Percentiles rank a stretch among this genome's conserved stretches.
Evolutionary conservation across 1,284 basidiomycete genomes (phyloP).

Genomic region (Boletus sp.): DNA sequence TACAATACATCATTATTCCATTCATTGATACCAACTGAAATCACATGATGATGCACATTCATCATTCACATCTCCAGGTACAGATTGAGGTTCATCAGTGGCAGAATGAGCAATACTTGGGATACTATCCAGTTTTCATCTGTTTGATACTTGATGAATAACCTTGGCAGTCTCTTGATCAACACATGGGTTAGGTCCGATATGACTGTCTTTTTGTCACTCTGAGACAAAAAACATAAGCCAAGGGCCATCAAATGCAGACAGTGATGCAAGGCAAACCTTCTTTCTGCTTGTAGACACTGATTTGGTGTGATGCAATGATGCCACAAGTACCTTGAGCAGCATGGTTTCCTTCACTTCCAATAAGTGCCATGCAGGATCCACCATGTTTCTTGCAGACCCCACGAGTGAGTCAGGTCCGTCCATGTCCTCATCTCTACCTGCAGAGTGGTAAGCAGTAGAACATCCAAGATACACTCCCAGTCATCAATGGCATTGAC

Average conservation of each 20-base stretch:
- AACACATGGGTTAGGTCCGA: constrained; percentile 80
- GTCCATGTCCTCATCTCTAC: constrained; percentile 37
- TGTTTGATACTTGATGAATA: constrained; percentile 93
- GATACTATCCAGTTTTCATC: constrained; percentile 76
- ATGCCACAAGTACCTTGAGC: constrained; percentile 79
- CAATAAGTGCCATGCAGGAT: constrained; percentile 73
- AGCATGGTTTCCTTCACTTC: constrained; percentile 81
- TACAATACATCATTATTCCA: constrained; percentile 32
- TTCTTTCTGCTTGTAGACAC: constrained; percentile 59
- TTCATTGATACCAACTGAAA: not conserved
- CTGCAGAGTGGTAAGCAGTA: constrained; percentile 86
- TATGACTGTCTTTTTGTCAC: constrained; percentile 68
- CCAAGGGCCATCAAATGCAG: not conserved
- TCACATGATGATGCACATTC: constrained; percentile 50
- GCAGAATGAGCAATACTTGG: constrained; percentile 79
- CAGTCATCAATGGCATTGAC: constrained; percentile 78
- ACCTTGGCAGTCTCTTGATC: constrained; percentile 82
- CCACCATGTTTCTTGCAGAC: constrained; percentile 45
- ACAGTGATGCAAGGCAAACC: constrained; percentile 35
- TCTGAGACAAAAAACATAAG: constrained; percentile 38
- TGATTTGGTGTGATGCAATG: constrained; percentile 57
- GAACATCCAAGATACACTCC: constrained; percentile 77
- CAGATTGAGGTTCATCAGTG: constrained; percentile 84
- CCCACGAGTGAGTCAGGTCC: constrained; percentile 31
- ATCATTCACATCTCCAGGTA: constrained; percentile 94